Evolutionary conservation across 352 stramenopile species (phyloP), one percentile per base, ranked within the genome.

Genomic region (Pythium aquatile): DNA sequence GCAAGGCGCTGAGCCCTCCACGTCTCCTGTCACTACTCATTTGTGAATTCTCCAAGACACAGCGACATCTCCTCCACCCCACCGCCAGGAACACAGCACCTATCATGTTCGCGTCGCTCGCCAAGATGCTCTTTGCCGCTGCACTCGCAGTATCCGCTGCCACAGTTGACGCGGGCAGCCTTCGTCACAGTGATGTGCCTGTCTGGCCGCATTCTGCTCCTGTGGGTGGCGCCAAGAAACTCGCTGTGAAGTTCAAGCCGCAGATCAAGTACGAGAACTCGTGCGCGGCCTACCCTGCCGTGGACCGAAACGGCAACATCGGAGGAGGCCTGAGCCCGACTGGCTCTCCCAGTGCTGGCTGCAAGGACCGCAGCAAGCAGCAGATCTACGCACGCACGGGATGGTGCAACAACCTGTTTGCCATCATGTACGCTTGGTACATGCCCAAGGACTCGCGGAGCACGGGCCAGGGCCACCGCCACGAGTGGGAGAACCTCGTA

Each of bases 231-330:
- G 51, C 55, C n/a, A 62, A 79, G 51, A 58, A 49, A 8, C 62
- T 64, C 26, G 69, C 59, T 14, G 42, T 79, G 47, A 74, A 70
- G 59, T 79, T 66, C 29, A 67, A 71, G 56, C 46, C 70, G 14
- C 62, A 72, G 37, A 69, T 81, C 60, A 44, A 72, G 61, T 72
- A 77, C 58, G 69, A 66, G 28, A 76, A 77, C 49, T 63, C 68
- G 14, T 79, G 73, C 56, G 63, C 68, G 56, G 63, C 73, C 40
- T 24, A 24, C 20, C 20, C 20, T 24, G 20, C 20, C 20, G 20
- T 24, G 20, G 20, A 24, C 20, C 20, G 20, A 24, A 24, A 24
- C 20, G 20, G 20, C 20, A 24, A 24, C 20, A 24, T 24, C 20
- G 20, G 20, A 1, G 20, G 20, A 24, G 20, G 20, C 20, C 20